Evolutionary conservation across 192 early-diverging fungal genomes (phyloP), one percentile per base, ranked within the genome.

Genomic region (Linnemannia hyalina): DNA sequence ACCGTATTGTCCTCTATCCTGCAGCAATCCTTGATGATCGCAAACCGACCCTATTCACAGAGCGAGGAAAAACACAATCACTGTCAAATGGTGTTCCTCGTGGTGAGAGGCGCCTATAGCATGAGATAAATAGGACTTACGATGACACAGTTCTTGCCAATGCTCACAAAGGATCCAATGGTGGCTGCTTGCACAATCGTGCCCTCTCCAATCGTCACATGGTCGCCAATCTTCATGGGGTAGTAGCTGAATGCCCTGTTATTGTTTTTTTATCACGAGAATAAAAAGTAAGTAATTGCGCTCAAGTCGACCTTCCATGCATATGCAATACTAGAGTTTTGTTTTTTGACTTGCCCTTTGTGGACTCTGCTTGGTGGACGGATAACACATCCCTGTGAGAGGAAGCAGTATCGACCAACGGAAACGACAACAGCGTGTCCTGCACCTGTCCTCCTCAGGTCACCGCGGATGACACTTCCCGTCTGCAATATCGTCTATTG

Each of bases 151-250:
- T 98, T 97, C 82, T 95, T 95, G 44, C 98, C 98, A 77, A 99
- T 98, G 41, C 89, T 88, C 3, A 99, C 98, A 87, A 93, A 93
- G 2, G 93, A 96, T 32, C 98, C 98, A 47, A 99, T 97, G 15
- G 91, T 93, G 0, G 98, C 97, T 18, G 97, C 97, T 80, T 99
- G 97, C 11, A 99, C 93, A 68, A 99, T 93, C 22, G 94, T 90
- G 46, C 95, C 94, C 82, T 97, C 94, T 6, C 97, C 97, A 80
- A 97, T 96, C 32, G 92, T 90, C 3, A 98, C 96, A 85, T 97
- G 92, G 86, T 98, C 96, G n/a, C 97, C 97, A 57, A 99, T 96
- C 86, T 98, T 99, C 90, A 98, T 95, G 46, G 98, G 98, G 73
- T 97, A 99, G 85, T 99, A 99, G 88, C 94, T 97, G 87, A 99